Percentiles rank a stretch among this genome's conserved stretches.
Conservation (phyloP, 2,329 filamentous ascomycete species). For the Alternaria sp. region DNA sequence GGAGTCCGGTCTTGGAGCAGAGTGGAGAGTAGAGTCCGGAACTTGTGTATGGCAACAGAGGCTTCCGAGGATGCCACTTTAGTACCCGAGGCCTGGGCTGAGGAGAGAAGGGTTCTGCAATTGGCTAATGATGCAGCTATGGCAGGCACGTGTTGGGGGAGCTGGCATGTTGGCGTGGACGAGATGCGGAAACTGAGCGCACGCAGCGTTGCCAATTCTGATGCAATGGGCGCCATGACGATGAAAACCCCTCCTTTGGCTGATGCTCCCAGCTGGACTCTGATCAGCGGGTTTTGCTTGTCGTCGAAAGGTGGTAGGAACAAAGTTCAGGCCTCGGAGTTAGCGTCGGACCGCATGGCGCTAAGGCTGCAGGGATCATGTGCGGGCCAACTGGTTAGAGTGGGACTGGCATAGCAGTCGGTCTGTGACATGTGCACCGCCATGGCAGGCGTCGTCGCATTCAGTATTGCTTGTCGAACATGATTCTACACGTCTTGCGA, state of each 20-base stretch:
- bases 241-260: background rate
- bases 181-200: conserved; percentile 73
- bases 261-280: background rate
- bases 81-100: conserved; percentile 63
- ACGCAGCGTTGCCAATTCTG: conserved; percentile 44
- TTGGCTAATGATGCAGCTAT: conserved; percentile 66
- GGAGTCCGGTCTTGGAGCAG: conserved; percentile 78
- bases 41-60: conserved; percentile 77
- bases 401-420: conserved; percentile 25
- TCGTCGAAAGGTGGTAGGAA: conserved; percentile 16
- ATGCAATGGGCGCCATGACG: conserved; percentile 39
- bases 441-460: conserved; percentile 33
- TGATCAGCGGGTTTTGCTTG: background rate
- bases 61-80: conserved; percentile 72
- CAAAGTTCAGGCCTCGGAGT: conserved; percentile 38
- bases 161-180: conserved; percentile 73
- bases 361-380: conserved; percentile 39
- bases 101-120: conserved; percentile 69
- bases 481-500: conserved; percentile 36
- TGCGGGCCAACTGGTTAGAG: conserved; percentile 24
- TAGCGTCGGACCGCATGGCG: conserved; percentile 33
- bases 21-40: conserved; percentile 79
- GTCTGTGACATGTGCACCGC: conserved; percentile 34
- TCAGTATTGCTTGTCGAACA: conserved; percentile 42
- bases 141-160: conserved; percentile 75